Conservation (phyloP, 1,139 yeast species). For the Suzukiozyma palmioleophila region DNA sequence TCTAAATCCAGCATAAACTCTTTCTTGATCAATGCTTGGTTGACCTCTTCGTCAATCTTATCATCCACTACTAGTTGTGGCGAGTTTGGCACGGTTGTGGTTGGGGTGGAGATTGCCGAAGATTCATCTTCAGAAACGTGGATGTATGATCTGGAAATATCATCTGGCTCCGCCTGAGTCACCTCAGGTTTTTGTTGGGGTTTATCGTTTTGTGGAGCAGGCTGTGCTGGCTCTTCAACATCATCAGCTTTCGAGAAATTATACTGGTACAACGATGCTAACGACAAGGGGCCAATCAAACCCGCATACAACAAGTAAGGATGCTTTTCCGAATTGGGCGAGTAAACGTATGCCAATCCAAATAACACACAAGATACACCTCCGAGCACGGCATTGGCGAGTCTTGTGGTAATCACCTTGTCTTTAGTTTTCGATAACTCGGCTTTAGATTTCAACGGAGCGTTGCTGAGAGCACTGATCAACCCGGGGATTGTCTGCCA, state of each 20-base stretch:
- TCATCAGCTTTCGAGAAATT: not conserved
- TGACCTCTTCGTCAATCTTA: conserved; percentile 40
- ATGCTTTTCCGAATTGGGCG: conserved; percentile 45
- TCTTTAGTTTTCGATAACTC: conserved; percentile 13
- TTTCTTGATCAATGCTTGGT: conserved; percentile 37
- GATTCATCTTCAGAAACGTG: conserved; percentile 43
- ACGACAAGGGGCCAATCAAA: conserved; percentile 40
- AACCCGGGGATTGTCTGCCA: conserved; percentile 31
- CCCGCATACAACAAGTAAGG: conserved; percentile 56
- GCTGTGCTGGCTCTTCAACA: conserved; percentile 3
- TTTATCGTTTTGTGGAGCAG: conserved; percentile 2
- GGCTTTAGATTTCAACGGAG: conserved; percentile 8
- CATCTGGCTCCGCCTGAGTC: conserved; percentile 23
- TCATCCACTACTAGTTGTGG: conserved; percentile 16
- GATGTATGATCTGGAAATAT: conserved; percentile 47
- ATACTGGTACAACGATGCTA: conserved; percentile 21
- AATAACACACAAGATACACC: conserved; percentile 37
- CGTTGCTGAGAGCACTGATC: conserved; percentile 23
- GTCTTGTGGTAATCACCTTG: conserved; percentile 22
- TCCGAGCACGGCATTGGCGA: conserved; percentile 29
- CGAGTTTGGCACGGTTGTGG: conserved; percentile 27
- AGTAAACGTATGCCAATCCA: conserved; percentile 35
- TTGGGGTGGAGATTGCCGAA: conserved; percentile 11
- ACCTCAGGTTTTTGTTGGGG: conserved; percentile 3
- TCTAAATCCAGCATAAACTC: conserved; percentile 31